Conservation (phyloP, 768 basidiomycete species). For the Crassisporium funariophilum region DNA sequence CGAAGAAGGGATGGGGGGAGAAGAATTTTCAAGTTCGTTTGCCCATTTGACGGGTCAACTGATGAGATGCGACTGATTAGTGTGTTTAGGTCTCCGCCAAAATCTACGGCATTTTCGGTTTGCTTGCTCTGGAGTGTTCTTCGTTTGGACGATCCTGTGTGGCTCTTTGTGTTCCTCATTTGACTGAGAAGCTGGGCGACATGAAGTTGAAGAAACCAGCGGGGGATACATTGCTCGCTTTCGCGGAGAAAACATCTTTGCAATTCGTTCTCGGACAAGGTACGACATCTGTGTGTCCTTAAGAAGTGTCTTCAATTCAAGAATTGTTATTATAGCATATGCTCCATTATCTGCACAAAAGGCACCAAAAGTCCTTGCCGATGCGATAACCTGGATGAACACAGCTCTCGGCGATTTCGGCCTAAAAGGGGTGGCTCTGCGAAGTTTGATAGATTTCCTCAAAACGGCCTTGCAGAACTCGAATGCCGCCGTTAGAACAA, state of each 20-base stretch:
- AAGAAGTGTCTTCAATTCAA: conserved; percentile 1
- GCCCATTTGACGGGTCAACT: background rate
- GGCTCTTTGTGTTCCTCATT: conserved; percentile 77
- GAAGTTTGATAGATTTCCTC: conserved; percentile 87
- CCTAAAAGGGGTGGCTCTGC: conserved; percentile 80
- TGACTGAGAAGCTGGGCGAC: conserved; percentile 95
- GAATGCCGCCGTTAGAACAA: conserved; percentile 91
- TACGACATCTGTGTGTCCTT: conserved; percentile 32
- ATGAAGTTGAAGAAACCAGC: conserved; percentile 96
- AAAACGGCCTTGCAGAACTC: conserved; percentile 88
- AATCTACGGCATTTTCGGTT: conserved; percentile 73
- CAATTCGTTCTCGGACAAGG: conserved; percentile 95
- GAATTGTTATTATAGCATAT: conserved; percentile 59
- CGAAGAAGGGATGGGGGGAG: conserved; percentile 96
- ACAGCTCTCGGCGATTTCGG: conserved; percentile 88
- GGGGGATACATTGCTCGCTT: conserved; percentile 79
- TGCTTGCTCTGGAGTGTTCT: conserved; percentile 77
- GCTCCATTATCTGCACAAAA: conserved; percentile 94
- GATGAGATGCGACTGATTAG: background rate
- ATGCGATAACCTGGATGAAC: conserved; percentile 88
- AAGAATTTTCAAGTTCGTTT: conserved; percentile 91
- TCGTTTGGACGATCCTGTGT: conserved; percentile 85
- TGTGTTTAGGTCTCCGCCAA: conserved; percentile 80
- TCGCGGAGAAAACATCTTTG: conserved; percentile 90
- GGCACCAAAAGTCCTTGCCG: conserved; percentile 94